Evolutionary conservation across 768 basidiomycete genomes (phyloP).

Genomic region (Pleurotus ostreatus): DNA sequence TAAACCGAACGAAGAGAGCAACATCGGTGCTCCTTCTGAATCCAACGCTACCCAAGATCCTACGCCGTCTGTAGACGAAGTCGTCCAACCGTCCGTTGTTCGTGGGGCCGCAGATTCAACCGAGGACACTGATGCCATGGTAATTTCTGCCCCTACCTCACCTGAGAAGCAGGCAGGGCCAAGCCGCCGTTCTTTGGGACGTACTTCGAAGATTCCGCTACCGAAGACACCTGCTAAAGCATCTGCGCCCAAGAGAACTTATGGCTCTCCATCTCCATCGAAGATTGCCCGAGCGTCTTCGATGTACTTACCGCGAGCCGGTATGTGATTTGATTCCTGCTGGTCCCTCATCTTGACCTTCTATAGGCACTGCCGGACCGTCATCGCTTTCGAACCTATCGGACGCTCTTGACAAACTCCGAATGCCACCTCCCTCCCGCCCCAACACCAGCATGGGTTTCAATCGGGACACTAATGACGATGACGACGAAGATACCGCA

Average conservation of each 20-base stretch:
- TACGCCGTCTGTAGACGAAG: too few species aligned
- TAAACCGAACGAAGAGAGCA: conserved; percentile 21
- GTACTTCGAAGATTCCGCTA: conserved; percentile 18
- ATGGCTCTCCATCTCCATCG: conserved; percentile 21
- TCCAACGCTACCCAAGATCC: too few species aligned
- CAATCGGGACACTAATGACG: conserved; percentile 30
- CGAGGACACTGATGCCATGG: background rate
- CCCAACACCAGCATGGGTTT: conserved; percentile 74
- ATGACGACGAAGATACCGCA: conserved; percentile 18
- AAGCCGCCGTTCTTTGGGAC: conserved; percentile 9
- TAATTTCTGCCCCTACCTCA: background rate
- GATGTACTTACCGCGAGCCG: conserved; percentile 23
- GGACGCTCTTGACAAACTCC: conserved; percentile 67
- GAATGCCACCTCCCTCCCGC: conserved; percentile 57
- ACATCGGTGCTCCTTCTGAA: conserved; percentile 14
- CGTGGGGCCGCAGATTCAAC: background rate
- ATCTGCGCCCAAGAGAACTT: too few species aligned
- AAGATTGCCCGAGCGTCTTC: conserved; percentile 28
- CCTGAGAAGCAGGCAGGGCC: background rate
- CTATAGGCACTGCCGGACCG: conserved; percentile 18
- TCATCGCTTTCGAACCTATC: conserved; percentile 64
- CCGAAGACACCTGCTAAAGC: conserved; percentile 21
- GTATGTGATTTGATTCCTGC: conserved; percentile 16
- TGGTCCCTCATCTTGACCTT: conserved; percentile 15
- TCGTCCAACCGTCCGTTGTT: background rate